Percentiles rank a stretch among this genome's conserved stretches.
Conservation (phyloP, 768 basidiomycete species). For the Rhodotorula diobovata region DNA sequence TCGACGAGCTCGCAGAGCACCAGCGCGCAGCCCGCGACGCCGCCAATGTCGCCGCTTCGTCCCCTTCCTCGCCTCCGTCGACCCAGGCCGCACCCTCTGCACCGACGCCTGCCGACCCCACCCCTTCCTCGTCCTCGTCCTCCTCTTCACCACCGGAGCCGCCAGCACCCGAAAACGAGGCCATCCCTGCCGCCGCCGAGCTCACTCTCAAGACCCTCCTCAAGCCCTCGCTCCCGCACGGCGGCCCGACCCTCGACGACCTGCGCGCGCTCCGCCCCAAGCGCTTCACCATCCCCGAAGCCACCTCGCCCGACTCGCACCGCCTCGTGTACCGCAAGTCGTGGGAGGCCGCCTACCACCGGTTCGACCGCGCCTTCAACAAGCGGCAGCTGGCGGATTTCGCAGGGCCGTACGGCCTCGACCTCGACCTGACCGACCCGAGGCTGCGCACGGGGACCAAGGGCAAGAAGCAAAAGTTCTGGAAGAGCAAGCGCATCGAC, state of each 20-base stretch:
- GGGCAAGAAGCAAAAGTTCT: conserved; percentile 16
- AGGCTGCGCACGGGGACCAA: not conserved
- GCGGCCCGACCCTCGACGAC: conserved; percentile 8
- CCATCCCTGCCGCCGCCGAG: not conserved
- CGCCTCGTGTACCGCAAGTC: conserved; percentile 18
- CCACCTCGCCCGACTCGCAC: conserved; percentile 9
- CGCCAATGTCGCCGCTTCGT: not conserved
- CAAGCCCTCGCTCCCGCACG: not conserved
- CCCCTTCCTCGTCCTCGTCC: not conserved
- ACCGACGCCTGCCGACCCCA: not conserved
- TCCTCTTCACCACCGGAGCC: not conserved
- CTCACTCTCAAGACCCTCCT: not conserved
- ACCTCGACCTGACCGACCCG: conserved; percentile 2
- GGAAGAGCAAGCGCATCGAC: conserved; percentile 25
- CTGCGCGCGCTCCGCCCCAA: conserved; percentile 5
- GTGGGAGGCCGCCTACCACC: not conserved
- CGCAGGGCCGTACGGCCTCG: conserved; percentile 5
- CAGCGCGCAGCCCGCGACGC: not conserved
- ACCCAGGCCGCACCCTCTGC: not conserved
- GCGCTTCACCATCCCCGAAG: conserved; percentile 15
- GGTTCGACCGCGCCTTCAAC: conserved; percentile 17
- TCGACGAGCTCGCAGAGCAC: not conserved
- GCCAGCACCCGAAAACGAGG: not conserved
- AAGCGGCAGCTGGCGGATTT: conserved; percentile 15
- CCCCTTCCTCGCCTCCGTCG: no score